Evolutionary conservation across 371 early-diverging fungal species (phyloP).

Genomic region (Circinella umbellata): DNA sequence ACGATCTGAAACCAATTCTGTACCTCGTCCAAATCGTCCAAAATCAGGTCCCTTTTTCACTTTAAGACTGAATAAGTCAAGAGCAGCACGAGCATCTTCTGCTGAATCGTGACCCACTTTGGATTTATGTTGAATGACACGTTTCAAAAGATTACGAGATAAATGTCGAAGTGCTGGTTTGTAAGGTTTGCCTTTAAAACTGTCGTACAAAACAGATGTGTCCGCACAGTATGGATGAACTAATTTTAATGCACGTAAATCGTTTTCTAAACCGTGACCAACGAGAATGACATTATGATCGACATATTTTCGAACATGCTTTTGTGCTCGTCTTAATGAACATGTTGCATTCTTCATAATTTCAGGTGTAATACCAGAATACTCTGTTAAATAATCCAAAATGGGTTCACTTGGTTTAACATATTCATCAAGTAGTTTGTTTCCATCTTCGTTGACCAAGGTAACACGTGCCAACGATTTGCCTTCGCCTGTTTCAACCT

Average conservation of each 20-base stretch:
- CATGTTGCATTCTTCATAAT: constrained; percentile 57
- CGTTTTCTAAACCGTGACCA: constrained; percentile 51
- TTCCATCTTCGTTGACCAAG: constrained; percentile 59
- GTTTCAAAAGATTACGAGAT: constrained; percentile 58
- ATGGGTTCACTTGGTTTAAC: constrained; percentile 71
- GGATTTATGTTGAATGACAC: constrained; percentile 62
- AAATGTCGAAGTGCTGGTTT: constrained; percentile 63
- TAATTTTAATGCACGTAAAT: constrained; percentile 47
- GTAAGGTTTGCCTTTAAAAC: constrained; percentile 63
- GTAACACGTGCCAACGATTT: constrained; percentile 75
- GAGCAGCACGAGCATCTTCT: constrained; percentile 77
- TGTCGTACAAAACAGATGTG: constrained; percentile 70
- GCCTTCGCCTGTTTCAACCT: constrained; percentile 71
- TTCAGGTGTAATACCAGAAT: constrained; percentile 73
- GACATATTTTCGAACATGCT: constrained; percentile 56
- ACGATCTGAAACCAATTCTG: constrained; percentile 59
- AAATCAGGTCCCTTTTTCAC: constrained; percentile 52
- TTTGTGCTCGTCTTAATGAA: constrained; percentile 64
- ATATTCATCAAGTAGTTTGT: constrained; percentile 70
- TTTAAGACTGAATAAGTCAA: constrained; percentile 74
- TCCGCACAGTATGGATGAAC: constrained; percentile 75
- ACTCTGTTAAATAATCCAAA: constrained; percentile 71
- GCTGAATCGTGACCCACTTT: constrained; percentile 75
- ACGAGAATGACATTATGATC: constrained; percentile 63
- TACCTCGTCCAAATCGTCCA: constrained; percentile 47